Evolutionary conservation across 2,329 filamentous ascomycete genomes (phyloP), one percentile per base, ranked within the genome.

Genomic region (Aspergillus brunneoviolaceus): DNA sequence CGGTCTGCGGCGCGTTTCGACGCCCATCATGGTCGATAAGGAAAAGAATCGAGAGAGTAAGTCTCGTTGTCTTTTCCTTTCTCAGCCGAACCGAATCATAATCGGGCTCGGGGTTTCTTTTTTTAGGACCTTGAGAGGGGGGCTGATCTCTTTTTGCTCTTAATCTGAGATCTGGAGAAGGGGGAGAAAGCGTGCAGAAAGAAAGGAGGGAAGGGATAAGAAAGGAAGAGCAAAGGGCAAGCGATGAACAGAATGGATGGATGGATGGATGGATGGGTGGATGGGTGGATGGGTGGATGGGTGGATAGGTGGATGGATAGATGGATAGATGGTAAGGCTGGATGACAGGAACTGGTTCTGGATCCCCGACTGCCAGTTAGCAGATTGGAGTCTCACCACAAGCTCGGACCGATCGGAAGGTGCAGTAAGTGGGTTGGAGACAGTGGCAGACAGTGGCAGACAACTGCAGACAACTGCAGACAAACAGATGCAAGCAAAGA

Each of bases 1-100:
- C 68, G 78, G 79, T 74, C 76, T 45, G 14, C 39, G 78, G 70
- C 79, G 79, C 71, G 75, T 76, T 64, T 79, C 75, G 73, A 81
- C 74, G 70, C 79, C 79, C 80, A 82, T 81, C 67, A 71, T 75
- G 74, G 69, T 69, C 61, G 58, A 61, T 60, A 27, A 49, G 55
- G 56, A 51, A 52, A 51, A 57, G 60, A 33, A 27, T 21, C 39
- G 33, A 35, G 33, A 4, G 33, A 35, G 39, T 45, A 59, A 45
- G 47, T 60, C 42, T 55, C 53, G 35, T 59, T 57, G 51, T 57
- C 49, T 60, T 49, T 57, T 55, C 59, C 61, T 62, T 31, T 58
- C 67, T 74, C 67, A 74, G 66, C 65, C 70, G 66, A 67, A 69
- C 63, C 70, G 69, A 70, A 67, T 70, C 76, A 77, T 77, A 64